These are phyloP conservation scores for Aspergillus caelatus DNA, from an alignment of 2,329 filamentous ascomycete genomes.

Conservation along the genomic window DNA sequence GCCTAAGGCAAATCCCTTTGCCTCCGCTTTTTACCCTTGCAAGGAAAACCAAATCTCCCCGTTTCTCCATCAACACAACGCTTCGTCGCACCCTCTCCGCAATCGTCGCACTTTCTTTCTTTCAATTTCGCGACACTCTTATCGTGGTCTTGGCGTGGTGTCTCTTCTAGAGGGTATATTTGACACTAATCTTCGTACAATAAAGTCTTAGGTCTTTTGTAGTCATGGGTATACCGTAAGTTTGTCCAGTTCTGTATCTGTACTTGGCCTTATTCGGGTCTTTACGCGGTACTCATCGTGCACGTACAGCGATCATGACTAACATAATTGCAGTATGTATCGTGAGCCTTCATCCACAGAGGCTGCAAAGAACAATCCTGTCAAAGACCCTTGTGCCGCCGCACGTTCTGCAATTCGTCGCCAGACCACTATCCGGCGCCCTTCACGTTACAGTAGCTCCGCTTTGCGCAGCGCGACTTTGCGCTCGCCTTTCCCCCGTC, in stretches of 20 bases:
- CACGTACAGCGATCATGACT: constrained; percentile 21
- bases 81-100: constrained; percentile 21
- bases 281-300: constrained; percentile 19
- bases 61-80: constrained; percentile 26
- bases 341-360: constrained; percentile 55
- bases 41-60: constrained; percentile 29
- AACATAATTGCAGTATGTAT: constrained; percentile 52
- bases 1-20: constrained; percentile 25
- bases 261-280: constrained; percentile 6
- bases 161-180: constrained; percentile 1
- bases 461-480: constrained; percentile 32
- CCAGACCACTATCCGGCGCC: constrained; percentile 42
- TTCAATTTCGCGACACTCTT: constrained; percentile 16
- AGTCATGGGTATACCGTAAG: constrained; percentile 48
- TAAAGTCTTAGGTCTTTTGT: constrained; percentile 1
- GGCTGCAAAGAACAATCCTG: constrained; percentile 41
- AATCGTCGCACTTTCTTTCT: constrained; percentile 18
- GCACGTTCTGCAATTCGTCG: constrained; percentile 63
- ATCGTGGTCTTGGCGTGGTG: constrained; percentile 8
- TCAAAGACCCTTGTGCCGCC: constrained; percentile 57
- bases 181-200: background rate
- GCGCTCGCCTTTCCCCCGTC: constrained; percentile 33
- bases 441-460: constrained; percentile 29
- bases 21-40: constrained; percentile 26
- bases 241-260: constrained; percentile 20